Evolutionary conservation across 2,329 filamentous ascomycete species (phyloP), one percentile per base, ranked within the genome.

Genomic region (Graphium sp.): DNA sequence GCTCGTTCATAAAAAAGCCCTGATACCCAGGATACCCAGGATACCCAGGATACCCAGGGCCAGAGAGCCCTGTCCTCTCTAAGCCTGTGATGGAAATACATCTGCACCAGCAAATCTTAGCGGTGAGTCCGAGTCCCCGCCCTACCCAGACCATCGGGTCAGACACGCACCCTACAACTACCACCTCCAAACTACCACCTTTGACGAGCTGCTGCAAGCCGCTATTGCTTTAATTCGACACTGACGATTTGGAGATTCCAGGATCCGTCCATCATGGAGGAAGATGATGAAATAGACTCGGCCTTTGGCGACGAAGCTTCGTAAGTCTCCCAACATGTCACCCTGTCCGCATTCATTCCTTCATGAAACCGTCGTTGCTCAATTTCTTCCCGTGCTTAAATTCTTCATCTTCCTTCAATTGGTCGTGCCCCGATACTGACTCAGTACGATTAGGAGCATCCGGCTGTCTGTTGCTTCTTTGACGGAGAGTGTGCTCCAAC

Each of bases 401-500:
- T 3, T 27, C 17, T 27, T 27, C 13, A 26, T 13, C 19, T 17
- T 23, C 17, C n/a, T n/a, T 7, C 31, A 16, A 18, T 34, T 23
- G 16, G n/a, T n/a, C n/a, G n/a, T n/a, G n/a, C n/a, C n/a, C n/a
- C n/a, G n/a, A n/a, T n/a, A 34, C 22, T 12, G 28, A 26, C 10
- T 31, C 10, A 18, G 11, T 26, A 26, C 12, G 2, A 18, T 10
- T 22, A 31, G 29, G 16, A 26, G 24, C 23, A 21, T 35, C 20
- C 8, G 22, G 4, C 44, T 40, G 9, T 49, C 46, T 3, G 47
- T 45, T 1, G 39, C 41, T 2, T 51, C 48, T 10, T 36, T 52
- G 4, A 40, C 42, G 4, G 44, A 44, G 6, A 49, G 45, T 32
- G 44, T 50, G 24, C 38, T 42, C 12, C 32, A 43, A 18, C 47